Evolutionary conservation across 768 basidiomycete genomes (phyloP).

Genomic region (Psilocybe tampanensis): DNA sequence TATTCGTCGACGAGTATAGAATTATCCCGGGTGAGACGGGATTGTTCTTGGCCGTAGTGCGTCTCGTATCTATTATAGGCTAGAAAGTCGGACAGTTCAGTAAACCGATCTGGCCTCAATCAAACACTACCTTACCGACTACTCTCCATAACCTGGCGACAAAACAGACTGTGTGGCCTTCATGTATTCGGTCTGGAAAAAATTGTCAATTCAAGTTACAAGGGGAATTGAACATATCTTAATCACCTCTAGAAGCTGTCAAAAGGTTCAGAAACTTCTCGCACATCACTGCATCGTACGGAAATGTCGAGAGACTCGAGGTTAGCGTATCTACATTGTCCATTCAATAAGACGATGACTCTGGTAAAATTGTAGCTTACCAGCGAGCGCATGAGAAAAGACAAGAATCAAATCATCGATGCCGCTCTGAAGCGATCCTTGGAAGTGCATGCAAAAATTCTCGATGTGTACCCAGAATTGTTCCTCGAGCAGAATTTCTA

Average conservation of each 20-base stretch:
- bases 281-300: slow-evolving; percentile 50
- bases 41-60: slow-evolving; percentile 56
- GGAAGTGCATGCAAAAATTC: slow-evolving; percentile 59
- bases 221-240: neutral
- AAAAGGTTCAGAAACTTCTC: slow-evolving; percentile 51
- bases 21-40: slow-evolving; percentile 57
- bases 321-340: slow-evolving; percentile 54
- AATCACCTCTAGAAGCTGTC: slow-evolving; percentile 34
- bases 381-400: slow-evolving; percentile 57
- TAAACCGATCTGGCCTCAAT: neutral
- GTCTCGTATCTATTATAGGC: slow-evolving; percentile 54
- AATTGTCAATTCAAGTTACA: neutral
- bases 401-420: slow-evolving; percentile 55
- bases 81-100: slow-evolving; percentile 20
- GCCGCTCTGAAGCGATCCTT: slow-evolving; percentile 30
- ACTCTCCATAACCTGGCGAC: slow-evolving; percentile 53
- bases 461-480: slow-evolving; percentile 69
- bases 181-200: slow-evolving; percentile 26
- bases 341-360: neutral
- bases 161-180: slow-evolving; percentile 45
- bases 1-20: slow-evolving; percentile 43
- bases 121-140: slow-evolving; percentile 33
- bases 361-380: slow-evolving; percentile 31
- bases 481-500: slow-evolving; percentile 49
- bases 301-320: slow-evolving; percentile 61